Evolutionary conservation across 2,329 filamentous ascomycete species (phyloP).

Genomic region (Cadophora gregata): DNA sequence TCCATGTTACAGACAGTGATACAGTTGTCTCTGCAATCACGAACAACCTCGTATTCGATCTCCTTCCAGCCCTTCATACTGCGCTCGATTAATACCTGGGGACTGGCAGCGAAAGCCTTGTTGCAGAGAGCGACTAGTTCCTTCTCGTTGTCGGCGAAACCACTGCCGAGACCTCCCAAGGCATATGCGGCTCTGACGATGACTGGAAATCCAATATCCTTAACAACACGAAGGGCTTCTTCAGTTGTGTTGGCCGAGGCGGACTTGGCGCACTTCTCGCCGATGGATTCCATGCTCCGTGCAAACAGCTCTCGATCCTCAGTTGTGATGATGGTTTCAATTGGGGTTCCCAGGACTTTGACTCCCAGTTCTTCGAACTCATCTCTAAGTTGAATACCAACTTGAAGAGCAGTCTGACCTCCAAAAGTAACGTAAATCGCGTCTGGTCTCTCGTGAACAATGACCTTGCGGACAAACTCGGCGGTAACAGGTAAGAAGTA

Average conservation of each 20-base stretch:
- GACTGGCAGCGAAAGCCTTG: slow-evolving; percentile 93
- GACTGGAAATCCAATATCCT: slow-evolving; percentile 93
- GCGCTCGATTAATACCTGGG: slow-evolving; percentile 94
- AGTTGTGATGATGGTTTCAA: slow-evolving; percentile 97
- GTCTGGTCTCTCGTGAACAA: slow-evolving; percentile 91
- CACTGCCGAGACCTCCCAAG: slow-evolving; percentile 91
- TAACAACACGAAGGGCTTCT: slow-evolving; percentile 86
- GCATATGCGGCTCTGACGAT: slow-evolving; percentile 97
- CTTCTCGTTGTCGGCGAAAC: slow-evolving; percentile 87
- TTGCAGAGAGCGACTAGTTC: slow-evolving; percentile 88
- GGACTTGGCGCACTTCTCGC: slow-evolving; percentile 97
- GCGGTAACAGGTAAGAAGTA: slow-evolving; percentile 98
- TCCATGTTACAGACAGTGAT: slow-evolving; percentile 99
- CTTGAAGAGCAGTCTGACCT: slow-evolving; percentile 94
- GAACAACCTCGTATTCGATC: slow-evolving; percentile 97
- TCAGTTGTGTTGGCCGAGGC: slow-evolving; percentile 88
- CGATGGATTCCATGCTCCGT: slow-evolving; percentile 97
- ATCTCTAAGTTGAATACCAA: slow-evolving; percentile 96
- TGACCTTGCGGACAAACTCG: slow-evolving; percentile 97
- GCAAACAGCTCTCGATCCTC: slow-evolving; percentile 98
- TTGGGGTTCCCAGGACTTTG: slow-evolving; percentile 92
- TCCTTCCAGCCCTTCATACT: slow-evolving; percentile 99
- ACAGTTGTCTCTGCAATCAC: slow-evolving; percentile 95
- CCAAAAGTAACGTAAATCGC: slow-evolving; percentile 98
- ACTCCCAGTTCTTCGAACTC: slow-evolving; percentile 94